Conservation (phyloP, 2,329 filamentous ascomycete genomes). For the Thyridium curvatum region DNA sequence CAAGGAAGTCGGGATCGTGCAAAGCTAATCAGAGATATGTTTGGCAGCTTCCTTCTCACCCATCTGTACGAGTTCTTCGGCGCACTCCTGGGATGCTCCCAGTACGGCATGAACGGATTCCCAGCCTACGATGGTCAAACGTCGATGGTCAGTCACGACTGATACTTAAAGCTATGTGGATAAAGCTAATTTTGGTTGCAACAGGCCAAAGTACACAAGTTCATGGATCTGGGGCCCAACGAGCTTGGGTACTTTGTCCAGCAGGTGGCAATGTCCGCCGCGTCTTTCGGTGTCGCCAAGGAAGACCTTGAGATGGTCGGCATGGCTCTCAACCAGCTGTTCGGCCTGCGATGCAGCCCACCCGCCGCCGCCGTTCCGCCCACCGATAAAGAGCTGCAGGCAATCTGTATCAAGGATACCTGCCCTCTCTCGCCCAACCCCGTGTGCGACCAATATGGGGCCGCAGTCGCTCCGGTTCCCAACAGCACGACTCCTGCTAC, state of each 20-base stretch:
- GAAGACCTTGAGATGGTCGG: slow-evolving; percentile 44
- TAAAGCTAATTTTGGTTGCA: too few relatives aligned
- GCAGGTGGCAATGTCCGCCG: slow-evolving; percentile 49
- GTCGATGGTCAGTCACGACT: slow-evolving; percentile 23
- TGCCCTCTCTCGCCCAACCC: slow-evolving; percentile 41
- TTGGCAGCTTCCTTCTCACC: slow-evolving; percentile 45
- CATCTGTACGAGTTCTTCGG: slow-evolving; percentile 60
- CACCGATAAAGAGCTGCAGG: slow-evolving; percentile 41
- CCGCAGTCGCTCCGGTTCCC: slow-evolving; percentile 14
- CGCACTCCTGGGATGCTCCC: slow-evolving; percentile 47
- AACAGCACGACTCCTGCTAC: too few relatives aligned
- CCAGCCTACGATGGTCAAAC: slow-evolving; percentile 37
- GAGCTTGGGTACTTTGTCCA: slow-evolving; percentile 54
- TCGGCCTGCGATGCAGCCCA: slow-evolving; percentile 45
- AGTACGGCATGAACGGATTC: slow-evolving; percentile 41
- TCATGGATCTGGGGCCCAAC: slow-evolving; percentile 47
- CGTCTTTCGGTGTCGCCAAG: slow-evolving; percentile 51
- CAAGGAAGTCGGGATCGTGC: too few relatives aligned
- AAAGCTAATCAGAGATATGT: too few relatives aligned
- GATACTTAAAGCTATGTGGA: too few relatives aligned
- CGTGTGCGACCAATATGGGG: slow-evolving; percentile 37
- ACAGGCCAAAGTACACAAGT: slow-evolving; percentile 46
- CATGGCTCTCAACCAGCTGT: slow-evolving; percentile 39
- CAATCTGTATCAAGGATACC: slow-evolving; percentile 46
- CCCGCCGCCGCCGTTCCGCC: slow-evolving; percentile 35